Evolutionary conservation across 805 yeast species (phyloP).

Genomic region (Dipodascus albidus): DNA sequence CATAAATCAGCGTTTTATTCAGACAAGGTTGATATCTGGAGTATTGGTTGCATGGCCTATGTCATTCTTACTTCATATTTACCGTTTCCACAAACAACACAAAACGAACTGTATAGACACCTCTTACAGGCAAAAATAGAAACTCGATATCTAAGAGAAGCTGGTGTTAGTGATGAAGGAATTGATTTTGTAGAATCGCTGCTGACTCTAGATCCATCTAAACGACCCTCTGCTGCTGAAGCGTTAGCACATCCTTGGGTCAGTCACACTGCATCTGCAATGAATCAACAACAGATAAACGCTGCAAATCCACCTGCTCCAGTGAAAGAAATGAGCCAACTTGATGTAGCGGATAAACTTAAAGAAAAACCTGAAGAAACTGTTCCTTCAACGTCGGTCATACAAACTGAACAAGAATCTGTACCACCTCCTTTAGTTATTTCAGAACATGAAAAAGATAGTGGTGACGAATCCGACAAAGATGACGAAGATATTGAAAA

Average conservation of each 20-base stretch:
- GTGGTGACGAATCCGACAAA: conserved; percentile 10
- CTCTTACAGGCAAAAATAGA: conserved; percentile 69
- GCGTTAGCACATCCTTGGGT: conserved; percentile 1
- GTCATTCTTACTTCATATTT: conserved; percentile 86
- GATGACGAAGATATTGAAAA: conserved; percentile 16
- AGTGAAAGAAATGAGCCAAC: background rate
- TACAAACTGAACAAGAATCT: background rate
- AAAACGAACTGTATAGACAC: conserved; percentile 68
- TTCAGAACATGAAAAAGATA: conserved; percentile 3
- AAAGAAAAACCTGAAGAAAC: background rate
- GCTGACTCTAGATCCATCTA: background rate
- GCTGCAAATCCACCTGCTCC: background rate
- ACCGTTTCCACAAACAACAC: conserved; percentile 91
- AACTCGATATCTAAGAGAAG: conserved; percentile 38
- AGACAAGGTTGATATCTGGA: conserved; percentile 93
- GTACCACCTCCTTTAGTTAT: background rate
- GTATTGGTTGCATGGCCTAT: conserved; percentile 86
- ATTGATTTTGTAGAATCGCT: conserved; percentile 51
- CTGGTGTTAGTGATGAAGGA: conserved; percentile 56
- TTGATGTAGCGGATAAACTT: background rate
- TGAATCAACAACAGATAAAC: background rate
- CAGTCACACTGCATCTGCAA: background rate
- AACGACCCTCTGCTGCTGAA: conserved; percentile 2
- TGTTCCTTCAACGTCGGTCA: background rate
- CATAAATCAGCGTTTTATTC: conserved; percentile 43